Base-by-base conservation (phyloP, 345 rosid genomes). In the Lumnitzera racemosa region DNA sequence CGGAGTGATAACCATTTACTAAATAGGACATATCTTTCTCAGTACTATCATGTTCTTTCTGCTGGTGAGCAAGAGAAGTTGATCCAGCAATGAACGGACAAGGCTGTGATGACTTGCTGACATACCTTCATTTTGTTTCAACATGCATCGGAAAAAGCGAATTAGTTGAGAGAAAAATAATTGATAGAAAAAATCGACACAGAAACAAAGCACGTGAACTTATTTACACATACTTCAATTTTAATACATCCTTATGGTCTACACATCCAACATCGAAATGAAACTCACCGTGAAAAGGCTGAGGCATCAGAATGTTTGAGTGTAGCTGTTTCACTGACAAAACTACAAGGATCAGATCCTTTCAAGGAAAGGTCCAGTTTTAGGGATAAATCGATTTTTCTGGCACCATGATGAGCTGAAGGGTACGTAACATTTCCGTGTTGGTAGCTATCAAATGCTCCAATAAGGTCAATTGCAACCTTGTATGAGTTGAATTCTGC, bases 391-490 rank as follows among this genome's bases (percentile, higher is more conserved):
- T 76, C 90, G 57, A 77, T 60, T 43, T 69, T 75, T 47, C 76
- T 56, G 59, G 50, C 63, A 63, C 65, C 65, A 57, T 62, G 67
- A 62, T 73, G 69, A 51, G 76, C 69, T 55, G 76, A 31, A 23
- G 69, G 61, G 23, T 61, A 56, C 13, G 25, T 25, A 24, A 46
- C 57, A 59, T 59, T 53, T 49, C 25, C 36, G 13, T 46, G 24
- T 25, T 24, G 15, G 57, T 64, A 70, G 61, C 68, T 62, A 15
- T 69, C 68, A 62, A 63, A 80, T 12, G 81, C 70, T 66, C 92
- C 89, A 78, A 92, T 92, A 74, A 92, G 85, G 71, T 90, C 95
- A 24, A 87, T 83, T 15, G 82, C 85, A 70, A 80, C 76, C 79
- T 72, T 78, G 14, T 78, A 69, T 20, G 76, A 74, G 63, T 54